A percentile compares a stretch with the other conserved stretches of the same genome.
Evolutionary conservation across 2,329 filamentous ascomycete genomes (phyloP).

Genomic region (Cordyceps tenuipes): DNA sequence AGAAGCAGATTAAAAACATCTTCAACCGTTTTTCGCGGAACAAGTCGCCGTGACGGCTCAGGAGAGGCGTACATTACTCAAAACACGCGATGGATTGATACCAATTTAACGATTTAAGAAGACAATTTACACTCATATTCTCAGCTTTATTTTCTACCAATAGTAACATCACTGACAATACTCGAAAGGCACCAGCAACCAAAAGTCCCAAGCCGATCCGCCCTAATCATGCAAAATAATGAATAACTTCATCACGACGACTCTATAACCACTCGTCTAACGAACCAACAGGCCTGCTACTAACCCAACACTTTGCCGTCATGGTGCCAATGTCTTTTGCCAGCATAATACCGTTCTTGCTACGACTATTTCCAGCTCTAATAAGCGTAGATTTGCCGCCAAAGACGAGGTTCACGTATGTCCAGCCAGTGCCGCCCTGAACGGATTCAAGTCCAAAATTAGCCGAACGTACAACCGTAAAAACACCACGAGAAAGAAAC

Average conservation of each 20-base stretch:
- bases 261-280: not conserved
- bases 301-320: not conserved
- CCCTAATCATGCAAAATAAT: not conserved
- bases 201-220: too few relatives aligned
- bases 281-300: too few relatives aligned
- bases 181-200: too few relatives aligned
- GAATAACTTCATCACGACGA: not conserved
- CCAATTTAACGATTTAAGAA: not conserved
- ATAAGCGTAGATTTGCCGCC: conserved; percentile 46
- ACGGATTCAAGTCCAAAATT: conserved; percentile 13
- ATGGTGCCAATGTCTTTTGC: conserved; percentile 45
- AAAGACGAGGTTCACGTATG: conserved; percentile 17
- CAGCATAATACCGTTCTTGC: conserved; percentile 38
- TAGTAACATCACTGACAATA: too few relatives aligned
- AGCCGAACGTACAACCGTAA: conserved; percentile 11
- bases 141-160: not conserved
- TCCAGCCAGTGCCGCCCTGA: conserved; percentile 13
- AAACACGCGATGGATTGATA: not conserved
- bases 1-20: conserved; percentile 10
- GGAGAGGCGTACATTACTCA: not conserved
- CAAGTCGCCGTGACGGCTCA: not conserved
- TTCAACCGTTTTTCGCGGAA: conserved; percentile 7
- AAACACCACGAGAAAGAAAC: conserved; percentile 9
- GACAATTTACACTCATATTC: not conserved
- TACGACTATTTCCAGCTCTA: conserved; percentile 34